Conservation (phyloP, 495 filamentous ascomycete species). For the Talaromyces liani region DNA sequence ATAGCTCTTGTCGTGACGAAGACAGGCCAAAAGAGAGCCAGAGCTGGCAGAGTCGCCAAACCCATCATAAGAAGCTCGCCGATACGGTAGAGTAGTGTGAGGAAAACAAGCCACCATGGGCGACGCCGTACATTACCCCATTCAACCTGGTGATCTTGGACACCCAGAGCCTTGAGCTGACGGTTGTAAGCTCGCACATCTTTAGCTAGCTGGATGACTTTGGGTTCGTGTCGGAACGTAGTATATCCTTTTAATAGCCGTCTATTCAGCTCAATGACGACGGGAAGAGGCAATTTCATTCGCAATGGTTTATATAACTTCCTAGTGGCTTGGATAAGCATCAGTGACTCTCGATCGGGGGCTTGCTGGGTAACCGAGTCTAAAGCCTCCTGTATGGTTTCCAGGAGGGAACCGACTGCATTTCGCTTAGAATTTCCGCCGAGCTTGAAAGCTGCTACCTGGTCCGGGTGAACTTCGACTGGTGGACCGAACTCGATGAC, state of each 20-base stretch:
- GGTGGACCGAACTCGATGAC: conserved; percentile 80
- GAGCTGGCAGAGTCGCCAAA: conserved; percentile 65
- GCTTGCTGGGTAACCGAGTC: conserved; percentile 73
- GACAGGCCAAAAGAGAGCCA: conserved; percentile 69
- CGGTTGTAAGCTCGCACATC: conserved; percentile 70
- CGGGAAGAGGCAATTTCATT: conserved; percentile 74
- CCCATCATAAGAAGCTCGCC: conserved; percentile 58
- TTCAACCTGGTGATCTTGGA: conserved; percentile 79
- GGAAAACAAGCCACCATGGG: conserved; percentile 54
- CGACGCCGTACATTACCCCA: conserved; percentile 53
- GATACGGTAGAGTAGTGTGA: conserved; percentile 67
- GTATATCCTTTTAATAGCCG: conserved; percentile 74
- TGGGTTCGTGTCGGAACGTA: conserved; percentile 69
- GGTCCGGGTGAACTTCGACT: conserved; percentile 62
- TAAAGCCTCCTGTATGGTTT: conserved; percentile 65
- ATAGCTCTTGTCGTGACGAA: conserved; percentile 73
- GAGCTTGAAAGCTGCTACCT: conserved; percentile 66
- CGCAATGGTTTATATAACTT: conserved; percentile 76
- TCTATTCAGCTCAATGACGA: conserved; percentile 80
- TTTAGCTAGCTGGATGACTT: conserved; percentile 62
- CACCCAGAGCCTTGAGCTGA: conserved; percentile 62
- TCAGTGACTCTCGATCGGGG: conserved; percentile 81
- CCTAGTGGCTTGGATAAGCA: conserved; percentile 80
- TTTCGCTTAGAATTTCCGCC: conserved; percentile 59
- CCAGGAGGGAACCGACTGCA: conserved; percentile 62